phyloP scores from a whole-genome alignment of 148 eudicot species.

The Cornus florida region DNA sequence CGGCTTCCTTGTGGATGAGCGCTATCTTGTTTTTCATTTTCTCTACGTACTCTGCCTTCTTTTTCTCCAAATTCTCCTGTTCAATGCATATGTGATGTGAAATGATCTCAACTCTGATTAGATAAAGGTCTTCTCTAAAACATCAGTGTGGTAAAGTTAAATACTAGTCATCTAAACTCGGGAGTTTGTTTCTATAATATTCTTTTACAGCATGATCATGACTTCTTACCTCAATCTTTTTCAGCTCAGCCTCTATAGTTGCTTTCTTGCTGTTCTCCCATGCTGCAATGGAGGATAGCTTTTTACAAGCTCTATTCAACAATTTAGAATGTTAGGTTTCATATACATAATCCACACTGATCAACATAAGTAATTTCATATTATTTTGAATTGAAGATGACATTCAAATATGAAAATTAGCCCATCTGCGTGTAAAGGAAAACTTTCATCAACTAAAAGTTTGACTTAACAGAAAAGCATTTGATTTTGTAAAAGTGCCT shows the following conservation, averaged over 20 bases:
- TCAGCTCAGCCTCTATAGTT: slow-evolving; percentile 68
- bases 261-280: slow-evolving; percentile 97
- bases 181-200: neutral
- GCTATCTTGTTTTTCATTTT: slow-evolving; percentile 81
- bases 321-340: slow-evolving; percentile 1
- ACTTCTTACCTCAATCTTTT: slow-evolving; percentile 64
- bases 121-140: neutral
- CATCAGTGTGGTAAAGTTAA: neutral
- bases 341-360: neutral
- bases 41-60: slow-evolving; percentile 78
- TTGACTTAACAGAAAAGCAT: neutral
- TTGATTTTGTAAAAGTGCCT: neutral
- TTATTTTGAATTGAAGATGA: neutral
- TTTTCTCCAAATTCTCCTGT: slow-evolving; percentile 81
- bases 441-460: neutral
- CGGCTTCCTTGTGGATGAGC: slow-evolving; percentile 68
- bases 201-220: neutral
- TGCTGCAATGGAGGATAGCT: slow-evolving; percentile 55
- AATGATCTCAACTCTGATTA: neutral
- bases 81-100: neutral
- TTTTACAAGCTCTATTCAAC: slow-evolving; percentile 73
- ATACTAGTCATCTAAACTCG: neutral
- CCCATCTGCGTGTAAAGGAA: neutral
- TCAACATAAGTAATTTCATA: neutral
- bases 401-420: neutral